Base-by-base conservation (phyloP, 2,329 filamentous ascomycete genomes). In the Calonectria crousiana region DNA sequence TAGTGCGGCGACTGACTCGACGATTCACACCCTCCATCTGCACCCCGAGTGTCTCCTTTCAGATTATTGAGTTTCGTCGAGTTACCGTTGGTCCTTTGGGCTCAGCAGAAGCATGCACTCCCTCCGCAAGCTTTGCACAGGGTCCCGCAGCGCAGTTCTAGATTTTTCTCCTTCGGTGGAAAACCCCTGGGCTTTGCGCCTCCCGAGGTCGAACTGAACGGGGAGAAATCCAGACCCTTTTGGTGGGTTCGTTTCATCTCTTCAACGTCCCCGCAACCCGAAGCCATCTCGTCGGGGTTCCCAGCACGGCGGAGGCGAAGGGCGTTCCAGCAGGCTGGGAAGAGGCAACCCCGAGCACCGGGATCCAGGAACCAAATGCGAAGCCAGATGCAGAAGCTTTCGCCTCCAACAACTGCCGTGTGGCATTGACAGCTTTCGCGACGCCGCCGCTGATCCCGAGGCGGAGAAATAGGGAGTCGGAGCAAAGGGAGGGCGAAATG, bases 21-120 rank as follows among this genome's bases (percentile, higher is more conserved):
- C 20, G 74, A 53, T 28, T 51, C 36, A 49, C 60, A 3, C 23
- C 32, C 67, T 56, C 72, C 53, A 38, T 13, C 14, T 16, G 14
- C 34, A 60, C 41, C 28, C 41, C 72, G 62, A 72, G 36, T 67
- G 73, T 74, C 73, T 62, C 74, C 52, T 30, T 52, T 38, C 69
- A 74, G 78, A 75, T 80, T 74, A 69, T 60, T 36, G 41, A n/a
- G 66, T 73, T 65, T 52, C 34, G 16, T 44, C 49, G 74, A 78
- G 67, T 79, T 79, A 78, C 78, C 78, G 75, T 75, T 71, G 76
- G 75, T 60, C 71, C 71, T 60, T 38, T 60, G 20, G 69, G 36
- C 62, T 69, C 4, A 71, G 52, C 34, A 56, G 38, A 47, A 74
- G 49, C 49, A 65, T 67, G 68, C 78, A 77, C 72, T 67, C 68